Evolutionary conservation across 192 early-diverging fungal species (phyloP).

Genomic region (Rhizophagus prolifer): DNA sequence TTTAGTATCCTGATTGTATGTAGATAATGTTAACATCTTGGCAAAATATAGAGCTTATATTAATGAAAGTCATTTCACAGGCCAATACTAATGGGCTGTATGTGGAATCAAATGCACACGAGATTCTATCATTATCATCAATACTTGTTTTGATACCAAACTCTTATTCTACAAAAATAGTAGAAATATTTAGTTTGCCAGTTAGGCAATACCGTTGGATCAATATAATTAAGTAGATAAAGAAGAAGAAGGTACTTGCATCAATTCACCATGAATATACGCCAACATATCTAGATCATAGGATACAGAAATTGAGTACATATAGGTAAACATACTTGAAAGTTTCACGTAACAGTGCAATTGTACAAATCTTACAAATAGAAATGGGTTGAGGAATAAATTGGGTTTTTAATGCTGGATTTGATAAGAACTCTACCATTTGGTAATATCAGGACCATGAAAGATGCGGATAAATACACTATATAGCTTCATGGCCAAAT

Average conservation of each 20-base stretch:
- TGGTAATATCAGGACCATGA: background rate
- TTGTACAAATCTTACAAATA: background rate
- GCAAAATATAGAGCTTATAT: no score
- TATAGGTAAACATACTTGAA: background rate
- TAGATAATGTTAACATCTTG: no score
- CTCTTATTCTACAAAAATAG: background rate
- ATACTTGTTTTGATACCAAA: conserved; percentile 4
- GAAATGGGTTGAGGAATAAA: background rate
- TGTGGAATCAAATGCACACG: conserved; percentile 6
- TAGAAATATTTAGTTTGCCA: background rate
- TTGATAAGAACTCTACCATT: background rate
- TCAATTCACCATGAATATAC: background rate
- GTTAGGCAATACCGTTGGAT: no score
- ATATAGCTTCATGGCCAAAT: conserved; percentile 13
- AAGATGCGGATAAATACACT: background rate
- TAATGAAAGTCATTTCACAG: background rate
- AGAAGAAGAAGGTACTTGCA: background rate
- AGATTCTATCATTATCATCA: conserved; percentile 11
- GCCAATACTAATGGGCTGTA: conserved; percentile 1
- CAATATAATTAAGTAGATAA: no score
- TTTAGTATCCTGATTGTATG: no score
- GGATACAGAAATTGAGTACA: background rate
- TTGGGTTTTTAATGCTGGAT: conserved; percentile 4
- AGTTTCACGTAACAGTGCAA: background rate
- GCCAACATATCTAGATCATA: background rate